These are phyloP conservation scores for Mycoemilia scoparia DNA, from an alignment of 192 early-diverging fungal genomes.

Conservation along the genomic window DNA sequence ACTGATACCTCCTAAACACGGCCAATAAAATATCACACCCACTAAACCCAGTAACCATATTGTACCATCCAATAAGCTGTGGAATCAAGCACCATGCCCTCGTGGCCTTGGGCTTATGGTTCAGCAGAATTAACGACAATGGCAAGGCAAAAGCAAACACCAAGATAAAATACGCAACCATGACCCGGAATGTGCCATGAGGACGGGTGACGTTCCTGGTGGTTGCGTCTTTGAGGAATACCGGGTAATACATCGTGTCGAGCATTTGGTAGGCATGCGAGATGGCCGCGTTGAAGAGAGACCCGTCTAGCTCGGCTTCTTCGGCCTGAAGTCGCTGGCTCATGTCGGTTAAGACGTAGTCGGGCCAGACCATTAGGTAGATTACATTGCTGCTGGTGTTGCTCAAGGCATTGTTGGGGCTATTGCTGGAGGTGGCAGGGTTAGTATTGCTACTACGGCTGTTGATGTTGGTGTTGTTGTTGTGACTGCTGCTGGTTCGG, in stretches of 20 bases:
- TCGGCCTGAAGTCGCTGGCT: conserved; percentile 23
- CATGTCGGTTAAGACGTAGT: conserved; percentile 27
- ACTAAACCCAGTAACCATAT: conserved; percentile 27
- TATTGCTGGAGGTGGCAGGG: too few relatives aligned
- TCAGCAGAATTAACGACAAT: conserved; percentile 18
- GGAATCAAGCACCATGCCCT: conserved; percentile 19
- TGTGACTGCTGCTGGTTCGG: too few relatives aligned
- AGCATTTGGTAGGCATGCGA: conserved; percentile 28
- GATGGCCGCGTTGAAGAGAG: conserved; percentile 21
- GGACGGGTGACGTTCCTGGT: conserved; percentile 27
- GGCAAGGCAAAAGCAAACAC: conserved; percentile 29
- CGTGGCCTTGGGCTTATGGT: conserved; percentile 14
- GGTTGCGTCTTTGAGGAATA: conserved; percentile 22
- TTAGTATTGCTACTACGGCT: too few relatives aligned
- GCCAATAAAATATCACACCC: conserved; percentile 23
- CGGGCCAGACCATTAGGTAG: conserved; percentile 32
- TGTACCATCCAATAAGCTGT: conserved; percentile 26
- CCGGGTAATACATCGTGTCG: conserved; percentile 29
- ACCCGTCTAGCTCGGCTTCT: conserved; percentile 17
- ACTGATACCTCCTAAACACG: conserved; percentile 26
- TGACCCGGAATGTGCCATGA: conserved; percentile 23
- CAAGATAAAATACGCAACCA: conserved; percentile 17
- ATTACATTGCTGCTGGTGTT: conserved; percentile 15
- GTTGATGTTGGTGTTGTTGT: too few relatives aligned
- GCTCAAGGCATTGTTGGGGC: conserved; percentile 7